A percentile compares a stretch with the other conserved stretches of the same genome.
Evolutionary conservation across 176 grass and related monocot genomes (phyloP).

Genomic region (Panicum miliaceum): DNA sequence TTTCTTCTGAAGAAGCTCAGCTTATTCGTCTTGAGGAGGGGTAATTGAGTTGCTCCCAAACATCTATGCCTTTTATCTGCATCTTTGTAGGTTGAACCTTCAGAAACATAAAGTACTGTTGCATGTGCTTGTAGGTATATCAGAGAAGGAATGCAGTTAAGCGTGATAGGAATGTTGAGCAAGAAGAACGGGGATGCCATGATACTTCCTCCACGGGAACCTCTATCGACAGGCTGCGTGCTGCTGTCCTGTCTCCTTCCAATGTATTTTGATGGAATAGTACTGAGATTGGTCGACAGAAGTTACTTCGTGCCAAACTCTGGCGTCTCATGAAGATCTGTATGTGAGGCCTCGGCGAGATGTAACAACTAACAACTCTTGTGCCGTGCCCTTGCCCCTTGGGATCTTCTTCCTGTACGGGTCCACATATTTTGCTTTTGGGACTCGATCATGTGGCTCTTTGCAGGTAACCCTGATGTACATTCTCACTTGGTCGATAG

Average conservation of each 20-base stretch:
- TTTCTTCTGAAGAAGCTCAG: constrained; percentile 72
- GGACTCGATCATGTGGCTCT: constrained; percentile 13
- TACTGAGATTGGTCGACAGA: constrained; percentile 63
- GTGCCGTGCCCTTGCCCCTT: constrained; percentile 26
- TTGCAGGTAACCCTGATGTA: constrained; percentile 39
- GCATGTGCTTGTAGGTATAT: constrained; percentile 62
- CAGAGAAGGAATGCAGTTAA: constrained; percentile 76
- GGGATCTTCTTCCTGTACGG: constrained; percentile 33
- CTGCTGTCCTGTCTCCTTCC: constrained; percentile 76
- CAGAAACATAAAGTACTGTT: constrained; percentile 22
- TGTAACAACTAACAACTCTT: constrained; percentile 51
- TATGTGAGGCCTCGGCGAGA: constrained; percentile 22
- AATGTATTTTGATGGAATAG: constrained; percentile 72
- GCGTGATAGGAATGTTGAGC: constrained; percentile 78
- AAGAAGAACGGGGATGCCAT: constrained; percentile 68
- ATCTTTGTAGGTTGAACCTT: constrained; percentile 8
- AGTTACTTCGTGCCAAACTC: constrained; percentile 57
- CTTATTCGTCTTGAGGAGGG: constrained; percentile 83
- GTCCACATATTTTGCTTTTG: constrained; percentile 34
- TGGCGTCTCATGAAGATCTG: constrained; percentile 44
- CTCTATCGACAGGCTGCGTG: constrained; percentile 74
- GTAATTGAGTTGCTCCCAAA: constrained; percentile 48
- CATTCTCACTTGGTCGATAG: constrained; percentile 32
- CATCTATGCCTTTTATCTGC: constrained; percentile 14
- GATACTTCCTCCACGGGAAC: constrained; percentile 73